Percentiles rank a stretch among this genome's conserved stretches.
These are phyloP conservation scores for Torulaspora pretoriensis DNA, from an alignment of 1,139 yeast species.

Conservation along the genomic window DNA sequence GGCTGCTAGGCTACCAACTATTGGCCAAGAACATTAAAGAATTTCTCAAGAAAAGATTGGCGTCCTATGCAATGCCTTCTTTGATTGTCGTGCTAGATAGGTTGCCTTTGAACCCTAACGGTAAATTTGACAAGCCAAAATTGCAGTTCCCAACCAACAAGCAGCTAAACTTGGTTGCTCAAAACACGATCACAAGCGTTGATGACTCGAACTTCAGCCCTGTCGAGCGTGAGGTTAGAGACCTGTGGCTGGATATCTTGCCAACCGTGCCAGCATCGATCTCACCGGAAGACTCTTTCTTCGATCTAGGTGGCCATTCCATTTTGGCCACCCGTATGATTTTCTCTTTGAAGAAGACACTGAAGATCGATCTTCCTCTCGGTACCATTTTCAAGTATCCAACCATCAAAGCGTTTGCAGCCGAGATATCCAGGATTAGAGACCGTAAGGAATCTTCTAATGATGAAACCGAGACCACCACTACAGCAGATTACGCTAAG, in stretches of 20 bases:
- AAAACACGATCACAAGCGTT: conserved; percentile 39
- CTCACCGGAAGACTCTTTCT: conserved; percentile 80
- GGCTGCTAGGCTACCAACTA: conserved; percentile 70
- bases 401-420: conserved; percentile 73
- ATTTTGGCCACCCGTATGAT: conserved; percentile 96
- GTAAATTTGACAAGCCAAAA: conserved; percentile 96
- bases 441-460: conserved; percentile 18
- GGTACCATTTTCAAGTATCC: conserved; percentile 89
- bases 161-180: conserved; percentile 53
- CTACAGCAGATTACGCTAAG: conserved; percentile 51
- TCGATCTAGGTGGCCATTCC: conserved; percentile 97
- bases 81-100: conserved; percentile 80
- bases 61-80: conserved; percentile 90
- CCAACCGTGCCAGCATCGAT: conserved; percentile 81
- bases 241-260: conserved; percentile 78
- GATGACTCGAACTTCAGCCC: conserved; percentile 53
- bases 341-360: conserved; percentile 75
- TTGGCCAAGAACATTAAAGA: conserved; percentile 76
- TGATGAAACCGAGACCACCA: conserved; percentile 32
- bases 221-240: conserved; percentile 64
- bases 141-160: conserved; percentile 91
- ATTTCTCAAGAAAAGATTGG: conserved; percentile 82
- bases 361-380: conserved; percentile 77
- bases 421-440: conserved; percentile 53
- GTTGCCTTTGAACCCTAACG: conserved; percentile 94